These are phyloP conservation scores for Psilocybe tampanensis DNA, from an alignment of 768 basidiomycete species.

Conservation along the genomic window DNA sequence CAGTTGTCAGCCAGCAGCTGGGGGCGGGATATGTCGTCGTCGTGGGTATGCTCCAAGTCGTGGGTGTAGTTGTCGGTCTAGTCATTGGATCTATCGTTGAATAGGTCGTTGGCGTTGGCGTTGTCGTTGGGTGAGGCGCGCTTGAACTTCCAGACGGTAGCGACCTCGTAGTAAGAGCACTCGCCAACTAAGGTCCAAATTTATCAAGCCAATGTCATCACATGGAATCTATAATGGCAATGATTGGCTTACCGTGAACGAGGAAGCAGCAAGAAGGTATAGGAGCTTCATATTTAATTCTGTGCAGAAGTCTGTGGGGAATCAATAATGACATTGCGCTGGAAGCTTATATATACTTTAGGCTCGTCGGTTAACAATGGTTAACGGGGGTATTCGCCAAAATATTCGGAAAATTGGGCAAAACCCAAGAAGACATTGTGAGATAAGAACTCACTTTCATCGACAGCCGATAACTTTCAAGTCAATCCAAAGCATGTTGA, in stretches of 20 bases:
- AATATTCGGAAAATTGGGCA: neutral
- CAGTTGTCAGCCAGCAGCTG: constrained; percentile 1
- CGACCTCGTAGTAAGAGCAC: neutral
- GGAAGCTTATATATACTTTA: too few species aligned
- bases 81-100: too few species aligned
- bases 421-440: neutral
- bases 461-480: neutral
- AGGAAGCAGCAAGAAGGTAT: neutral
- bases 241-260: neutral
- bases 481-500: neutral
- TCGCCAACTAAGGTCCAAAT: neutral
- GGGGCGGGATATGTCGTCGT: neutral
- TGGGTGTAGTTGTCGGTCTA: too few species aligned
- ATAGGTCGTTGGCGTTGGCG: neutral
- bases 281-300: neutral
- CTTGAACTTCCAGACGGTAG: neutral
- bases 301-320: neutral
- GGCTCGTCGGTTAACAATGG: neutral
- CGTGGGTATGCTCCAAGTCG: neutral
- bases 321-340: too few species aligned
- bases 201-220: neutral
- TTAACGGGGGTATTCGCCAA: neutral
- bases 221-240: neutral
- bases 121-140: neutral
- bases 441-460: neutral